These are phyloP conservation scores for Graphilbum sp. DNA, from an alignment of 2,329 filamentous ascomycete species.

Conservation along the genomic window DNA sequence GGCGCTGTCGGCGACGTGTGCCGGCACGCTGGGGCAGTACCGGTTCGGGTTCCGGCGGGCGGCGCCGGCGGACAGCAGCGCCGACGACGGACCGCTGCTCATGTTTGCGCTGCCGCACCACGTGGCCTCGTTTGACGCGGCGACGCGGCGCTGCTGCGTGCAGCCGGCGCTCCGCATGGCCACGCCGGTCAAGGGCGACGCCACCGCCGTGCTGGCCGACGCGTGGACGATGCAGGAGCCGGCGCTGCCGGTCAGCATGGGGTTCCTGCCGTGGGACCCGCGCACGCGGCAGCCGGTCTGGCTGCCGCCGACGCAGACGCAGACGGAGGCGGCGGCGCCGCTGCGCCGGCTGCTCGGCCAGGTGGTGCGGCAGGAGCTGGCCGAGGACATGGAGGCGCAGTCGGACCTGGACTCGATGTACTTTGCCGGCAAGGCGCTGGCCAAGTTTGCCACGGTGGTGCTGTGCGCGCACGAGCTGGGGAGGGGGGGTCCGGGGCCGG, in stretches of 20 bases:
- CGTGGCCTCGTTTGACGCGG: constrained; percentile 51
- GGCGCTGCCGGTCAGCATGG: constrained; percentile 55
- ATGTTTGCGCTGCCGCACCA: constrained; percentile 90
- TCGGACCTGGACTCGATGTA: constrained; percentile 78
- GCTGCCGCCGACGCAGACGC: constrained; percentile 2
- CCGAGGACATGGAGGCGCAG: constrained; percentile 58
- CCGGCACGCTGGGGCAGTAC: constrained; percentile 50
- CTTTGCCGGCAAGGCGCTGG: constrained; percentile 72
- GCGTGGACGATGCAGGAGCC: constrained; percentile 65
- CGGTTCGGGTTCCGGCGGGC: constrained; percentile 54
- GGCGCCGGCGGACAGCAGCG: constrained; percentile 33
- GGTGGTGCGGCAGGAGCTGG: constrained; percentile 49
- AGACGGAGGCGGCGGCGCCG: too few species aligned
- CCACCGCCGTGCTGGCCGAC: constrained; percentile 54
- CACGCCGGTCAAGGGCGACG: constrained; percentile 73
- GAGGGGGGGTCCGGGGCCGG: too few species aligned
- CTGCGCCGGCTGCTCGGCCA: constrained; percentile 40
- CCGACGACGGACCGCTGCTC: constrained; percentile 34
- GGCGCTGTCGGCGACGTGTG: constrained; percentile 44
- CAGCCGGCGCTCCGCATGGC: constrained; percentile 43
- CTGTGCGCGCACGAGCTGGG: constrained; percentile 50
- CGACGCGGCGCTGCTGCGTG: constrained; percentile 31
- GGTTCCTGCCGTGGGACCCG: constrained; percentile 64
- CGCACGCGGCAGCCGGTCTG: constrained; percentile 25
- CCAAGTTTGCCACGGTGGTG: constrained; percentile 57